Conservation (phyloP, 2,329 filamentous ascomycete genomes). For the Epichloe sylvatica region DNA sequence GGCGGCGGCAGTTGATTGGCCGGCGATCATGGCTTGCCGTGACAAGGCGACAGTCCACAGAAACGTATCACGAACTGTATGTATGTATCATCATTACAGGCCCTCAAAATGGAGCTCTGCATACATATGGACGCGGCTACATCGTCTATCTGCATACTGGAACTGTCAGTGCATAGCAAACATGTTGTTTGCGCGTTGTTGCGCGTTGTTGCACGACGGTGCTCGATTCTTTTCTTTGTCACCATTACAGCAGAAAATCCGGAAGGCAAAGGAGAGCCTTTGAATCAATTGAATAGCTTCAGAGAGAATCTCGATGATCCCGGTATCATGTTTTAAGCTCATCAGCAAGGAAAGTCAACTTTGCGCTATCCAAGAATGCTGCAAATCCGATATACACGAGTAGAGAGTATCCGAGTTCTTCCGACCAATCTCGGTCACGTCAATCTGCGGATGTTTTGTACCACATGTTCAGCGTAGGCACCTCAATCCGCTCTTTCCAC, state of each 20-base stretch:
- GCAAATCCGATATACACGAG: constrained; percentile 3
- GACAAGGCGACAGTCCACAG: too few relatives aligned
- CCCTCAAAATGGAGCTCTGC: too few relatives aligned
- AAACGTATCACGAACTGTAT: too few relatives aligned
- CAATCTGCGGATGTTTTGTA: too few relatives aligned
- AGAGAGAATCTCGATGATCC: constrained; percentile 3
- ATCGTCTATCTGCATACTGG: too few relatives aligned
- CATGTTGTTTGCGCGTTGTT: constrained; percentile 4
- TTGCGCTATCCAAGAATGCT: constrained; percentile 2
- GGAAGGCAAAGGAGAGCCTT: constrained; percentile 4
- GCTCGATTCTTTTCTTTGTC: constrained; percentile 5
- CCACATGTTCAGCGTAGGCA: too few relatives aligned
- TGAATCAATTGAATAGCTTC: constrained; percentile 5
- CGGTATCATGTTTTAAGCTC: constrained; percentile 2
- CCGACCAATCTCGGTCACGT: too few relatives aligned
- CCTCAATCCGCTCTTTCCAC: background rate
- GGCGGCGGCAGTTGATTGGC: background rate
- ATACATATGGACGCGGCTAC: too few relatives aligned
- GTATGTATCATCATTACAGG: too few relatives aligned
- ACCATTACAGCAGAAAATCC: constrained; percentile 4
- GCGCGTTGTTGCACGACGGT: constrained; percentile 6
- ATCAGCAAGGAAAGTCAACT: constrained; percentile 4
- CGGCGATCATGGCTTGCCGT: too few relatives aligned
- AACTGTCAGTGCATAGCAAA: too few relatives aligned
- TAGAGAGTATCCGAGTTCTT: too few relatives aligned